Base-by-base conservation (phyloP, 2,329 filamentous ascomycete genomes). In the Microdochium bolleyi region DNA sequence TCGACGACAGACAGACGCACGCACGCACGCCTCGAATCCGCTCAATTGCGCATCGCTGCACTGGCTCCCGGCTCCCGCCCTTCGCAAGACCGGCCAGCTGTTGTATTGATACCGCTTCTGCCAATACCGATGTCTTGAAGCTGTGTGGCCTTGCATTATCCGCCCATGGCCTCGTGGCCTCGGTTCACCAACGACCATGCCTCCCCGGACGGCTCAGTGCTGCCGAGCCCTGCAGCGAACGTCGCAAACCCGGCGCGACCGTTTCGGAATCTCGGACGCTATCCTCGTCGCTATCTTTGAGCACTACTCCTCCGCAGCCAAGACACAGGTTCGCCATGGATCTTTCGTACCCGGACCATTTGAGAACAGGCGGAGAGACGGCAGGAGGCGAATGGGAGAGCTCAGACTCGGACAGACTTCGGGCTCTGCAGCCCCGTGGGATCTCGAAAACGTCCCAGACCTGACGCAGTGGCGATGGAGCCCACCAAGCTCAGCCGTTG, bases 231-330 rank as follows among this genome's bases (percentile, higher is more conserved):
- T 73, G 61, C 72, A 73, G 55, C 68, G 68, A 57, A 69, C 71
- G 48, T 61, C 73, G 44, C 57, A 64, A 46, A 59, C 69, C 21
- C 60, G 70, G 11, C 58, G 59, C 54, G 75, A 79, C 51, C 67
- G 71, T 46, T 62, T 84, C 58, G 86, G 83, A 80, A 74, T 86
- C 56, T 75, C 77, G 27, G 83, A 87, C 59, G 72, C 79, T 48
- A 58, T 78, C 24, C 72, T 87, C 14, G 65, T 69, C 24, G 66
- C 69, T 51, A 75, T 76, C 2, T 79, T 83, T 58, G 71, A 74
- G 49, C 69, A 72, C 19, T 77, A 72, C 60, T 71, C 63, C 51
- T 57, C 61, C 38, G 55, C 63, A 1, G 69, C 67, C 7, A 56
- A 54, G 30, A 55, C 49, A 8, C 41, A 46, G 16, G 55, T 55